A percentile compares a stretch with the other conserved stretches of the same genome.
phyloP scores from a whole-genome alignment of 78 protist genomes.

The Dictyostelium purpureum region DNA sequence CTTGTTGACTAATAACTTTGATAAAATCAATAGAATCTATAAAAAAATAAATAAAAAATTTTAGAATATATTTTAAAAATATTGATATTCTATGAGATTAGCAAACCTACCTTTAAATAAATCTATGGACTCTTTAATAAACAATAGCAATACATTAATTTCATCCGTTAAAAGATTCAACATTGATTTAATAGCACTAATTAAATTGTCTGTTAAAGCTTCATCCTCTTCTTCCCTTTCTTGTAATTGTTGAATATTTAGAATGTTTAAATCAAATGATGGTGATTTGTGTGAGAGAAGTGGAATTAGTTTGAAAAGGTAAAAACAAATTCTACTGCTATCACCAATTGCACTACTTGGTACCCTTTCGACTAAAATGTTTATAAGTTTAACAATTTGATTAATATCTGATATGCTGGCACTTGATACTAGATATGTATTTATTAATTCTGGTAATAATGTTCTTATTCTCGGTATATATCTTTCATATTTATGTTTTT shows the following conservation, averaged over 20 bases:
- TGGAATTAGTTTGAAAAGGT: slow-evolving; percentile 57
- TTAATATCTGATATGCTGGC: slow-evolving; percentile 19
- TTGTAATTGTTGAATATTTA: too few relatives aligned
- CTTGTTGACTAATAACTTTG: neutral
- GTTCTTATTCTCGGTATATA: slow-evolving; percentile 33
- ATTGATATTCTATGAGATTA: too few relatives aligned
- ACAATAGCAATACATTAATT: neutral
- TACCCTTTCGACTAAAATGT: neutral
- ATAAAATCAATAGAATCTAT: slow-evolving; percentile 10
- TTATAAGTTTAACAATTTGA: slow-evolving; percentile 16
- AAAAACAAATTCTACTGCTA: slow-evolving; percentile 5
- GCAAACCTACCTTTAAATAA: slow-evolving; percentile 11
- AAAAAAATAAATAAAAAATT: neutral
- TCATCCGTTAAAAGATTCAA: neutral
- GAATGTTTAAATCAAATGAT: too few relatives aligned
- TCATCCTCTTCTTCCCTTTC: neutral
- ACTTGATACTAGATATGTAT: slow-evolving; percentile 11
- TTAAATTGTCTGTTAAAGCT: neutral
- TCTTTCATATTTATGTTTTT: slow-evolving; percentile 5
- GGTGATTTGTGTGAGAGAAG: slow-evolving; percentile 26
- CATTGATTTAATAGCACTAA: neutral
- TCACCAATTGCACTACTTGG: slow-evolving; percentile 52
- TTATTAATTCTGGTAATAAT: slow-evolving; percentile 37
- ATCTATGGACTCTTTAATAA: slow-evolving; percentile 22
- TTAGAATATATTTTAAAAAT: neutral